Evolutionary conservation across 2,329 filamentous ascomycete genomes (phyloP).

Genomic region (Oidium heveae): DNA sequence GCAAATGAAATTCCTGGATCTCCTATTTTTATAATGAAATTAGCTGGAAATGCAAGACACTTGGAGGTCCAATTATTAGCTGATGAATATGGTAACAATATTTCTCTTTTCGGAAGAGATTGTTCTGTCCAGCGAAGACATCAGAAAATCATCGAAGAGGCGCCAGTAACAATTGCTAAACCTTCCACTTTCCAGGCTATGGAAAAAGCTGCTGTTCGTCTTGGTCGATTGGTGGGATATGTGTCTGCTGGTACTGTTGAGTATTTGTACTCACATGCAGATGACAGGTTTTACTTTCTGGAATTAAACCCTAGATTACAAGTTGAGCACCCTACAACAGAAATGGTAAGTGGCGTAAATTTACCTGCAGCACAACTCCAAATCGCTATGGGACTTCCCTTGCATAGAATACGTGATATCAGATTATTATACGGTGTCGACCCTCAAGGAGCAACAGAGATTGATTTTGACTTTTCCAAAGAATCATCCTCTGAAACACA

Average conservation of each 20-base stretch:
- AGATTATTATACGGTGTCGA: conserved; percentile 88
- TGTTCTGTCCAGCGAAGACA: conserved; percentile 95
- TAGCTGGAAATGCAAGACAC: conserved; percentile 87
- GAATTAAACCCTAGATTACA: conserved; percentile 97
- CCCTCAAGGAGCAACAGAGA: conserved; percentile 59
- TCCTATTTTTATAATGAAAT: conserved; percentile 99
- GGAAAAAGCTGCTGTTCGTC: conserved; percentile 86
- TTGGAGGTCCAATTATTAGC: conserved; percentile 92
- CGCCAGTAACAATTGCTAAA: conserved; percentile 88
- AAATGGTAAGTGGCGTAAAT: conserved; percentile 98
- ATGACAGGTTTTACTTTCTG: conserved; percentile 98
- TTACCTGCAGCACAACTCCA: conserved; percentile 91
- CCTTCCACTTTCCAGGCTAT: conserved; percentile 74
- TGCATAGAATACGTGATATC: conserved; percentile 91
- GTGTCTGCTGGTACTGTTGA: conserved; percentile 97
- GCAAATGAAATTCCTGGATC: conserved; percentile 95
- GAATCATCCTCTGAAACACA: conserved; percentile 64
- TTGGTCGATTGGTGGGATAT: conserved; percentile 86
- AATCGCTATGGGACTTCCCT: conserved; percentile 92
- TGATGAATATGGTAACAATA: conserved; percentile 99
- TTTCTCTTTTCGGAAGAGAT: conserved; percentile 93
- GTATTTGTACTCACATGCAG: conserved; percentile 91
- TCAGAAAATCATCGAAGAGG: conserved; percentile 99
- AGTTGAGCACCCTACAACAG: conserved; percentile 96
- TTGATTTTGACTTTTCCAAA: conserved; percentile 90